A percentile compares a stretch with the other conserved stretches of the same genome.
These are phyloP conservation scores for Dioscorea dumetorum DNA, from an alignment of 106 monocot species.

Conservation along the genomic window DNA sequence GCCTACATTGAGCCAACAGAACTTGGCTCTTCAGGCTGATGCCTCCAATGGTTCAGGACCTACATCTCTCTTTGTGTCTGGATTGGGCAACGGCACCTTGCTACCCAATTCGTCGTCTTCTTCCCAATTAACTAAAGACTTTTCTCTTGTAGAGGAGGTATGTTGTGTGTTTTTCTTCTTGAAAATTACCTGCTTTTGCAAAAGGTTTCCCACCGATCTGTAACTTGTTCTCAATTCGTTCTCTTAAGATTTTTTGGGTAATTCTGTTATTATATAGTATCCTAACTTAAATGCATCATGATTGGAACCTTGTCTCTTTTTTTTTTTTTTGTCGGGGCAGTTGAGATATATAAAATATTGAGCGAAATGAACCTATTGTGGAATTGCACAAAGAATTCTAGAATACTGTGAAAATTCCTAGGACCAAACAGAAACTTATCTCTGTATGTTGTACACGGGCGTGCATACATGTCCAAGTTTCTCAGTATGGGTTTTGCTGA, in stretches of 20 bases:
- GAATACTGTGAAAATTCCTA: too few species aligned
- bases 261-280: not conserved
- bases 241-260: not conserved
- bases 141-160: slow-evolving; percentile 86
- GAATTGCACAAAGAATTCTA: too few species aligned
- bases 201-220: not conserved
- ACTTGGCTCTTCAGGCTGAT: slow-evolving; percentile 47
- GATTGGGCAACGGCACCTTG: slow-evolving; percentile 66
- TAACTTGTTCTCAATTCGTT: not conserved
- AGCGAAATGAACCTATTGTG: too few species aligned
- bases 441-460: too few species aligned
- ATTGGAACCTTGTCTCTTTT: too few species aligned
- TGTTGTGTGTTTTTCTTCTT: not conserved
- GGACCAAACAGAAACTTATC: too few species aligned
- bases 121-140: slow-evolving; percentile 62
- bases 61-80: slow-evolving; percentile 60
- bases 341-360: too few species aligned
- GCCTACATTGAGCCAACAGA: slow-evolving; percentile 56
- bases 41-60: slow-evolving; percentile 57
- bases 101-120: slow-evolving; percentile 69
- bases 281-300: not conserved
- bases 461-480: too few species aligned
- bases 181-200: not conserved
- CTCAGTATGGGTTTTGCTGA: too few species aligned
- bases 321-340: too few species aligned